Evolutionary conservation across 306 rosid genomes (phyloP).

Genomic region (Quercus aquifolioides): DNA sequence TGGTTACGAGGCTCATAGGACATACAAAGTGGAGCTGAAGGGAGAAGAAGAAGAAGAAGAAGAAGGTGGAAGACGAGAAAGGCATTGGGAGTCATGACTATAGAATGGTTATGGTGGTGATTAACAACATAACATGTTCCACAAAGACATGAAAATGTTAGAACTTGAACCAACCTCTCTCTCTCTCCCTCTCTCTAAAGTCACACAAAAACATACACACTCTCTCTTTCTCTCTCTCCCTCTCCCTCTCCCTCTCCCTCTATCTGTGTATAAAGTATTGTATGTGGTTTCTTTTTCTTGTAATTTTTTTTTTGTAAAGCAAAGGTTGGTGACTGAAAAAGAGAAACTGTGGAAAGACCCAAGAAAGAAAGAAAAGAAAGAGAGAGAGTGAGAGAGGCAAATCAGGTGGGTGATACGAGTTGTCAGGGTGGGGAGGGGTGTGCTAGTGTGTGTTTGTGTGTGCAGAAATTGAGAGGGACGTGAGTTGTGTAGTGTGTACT

Average conservation of each 20-base stretch:
- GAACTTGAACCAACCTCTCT: background rate
- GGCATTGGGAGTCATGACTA: conserved; percentile 36
- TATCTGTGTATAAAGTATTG: background rate
- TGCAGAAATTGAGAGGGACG: conserved; percentile 31
- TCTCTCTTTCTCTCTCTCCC: background rate
- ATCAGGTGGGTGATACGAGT: conserved; percentile 31
- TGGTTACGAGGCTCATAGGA: conserved; percentile 87
- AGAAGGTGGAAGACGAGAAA: conserved; percentile 9
- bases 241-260: background rate
- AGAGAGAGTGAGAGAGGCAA: conserved; percentile 18
- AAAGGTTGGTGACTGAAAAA: no score
- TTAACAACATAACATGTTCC: background rate
- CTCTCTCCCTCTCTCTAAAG: conserved; percentile 1
- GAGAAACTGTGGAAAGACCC: no score
- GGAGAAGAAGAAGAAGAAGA: conserved; percentile 27
- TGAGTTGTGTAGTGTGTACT: background rate
- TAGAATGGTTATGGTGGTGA: conserved; percentile 3
- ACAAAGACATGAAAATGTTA: conserved; percentile 8
- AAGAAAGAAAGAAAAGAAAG: background rate
- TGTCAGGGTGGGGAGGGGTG: conserved; percentile 32
- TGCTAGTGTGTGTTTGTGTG: background rate
- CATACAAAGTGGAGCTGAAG: conserved; percentile 26
- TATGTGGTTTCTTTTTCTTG: conserved; percentile 6
- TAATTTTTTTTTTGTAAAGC: no score
- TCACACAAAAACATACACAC: no score